Conservation (phyloP, 2,329 filamentous ascomycete genomes). For the Colletotrichum sp. region DNA sequence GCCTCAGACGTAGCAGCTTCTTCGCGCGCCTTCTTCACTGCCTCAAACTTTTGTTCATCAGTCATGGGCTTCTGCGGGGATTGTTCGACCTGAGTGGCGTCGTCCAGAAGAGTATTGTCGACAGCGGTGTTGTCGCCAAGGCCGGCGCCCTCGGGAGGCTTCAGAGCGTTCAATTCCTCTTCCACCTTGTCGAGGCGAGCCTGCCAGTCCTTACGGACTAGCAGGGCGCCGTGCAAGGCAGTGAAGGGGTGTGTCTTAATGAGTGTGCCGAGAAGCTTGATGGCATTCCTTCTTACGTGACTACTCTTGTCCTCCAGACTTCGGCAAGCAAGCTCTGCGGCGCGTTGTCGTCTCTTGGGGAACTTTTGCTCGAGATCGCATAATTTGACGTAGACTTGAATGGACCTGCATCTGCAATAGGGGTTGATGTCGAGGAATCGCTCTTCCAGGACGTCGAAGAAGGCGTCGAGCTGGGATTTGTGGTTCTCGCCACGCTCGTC, state of each 20-base stretch:
- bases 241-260: slow-evolving; percentile 96
- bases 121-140: slow-evolving; percentile 76
- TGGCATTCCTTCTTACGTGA: slow-evolving; percentile 92
- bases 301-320: slow-evolving; percentile 98
- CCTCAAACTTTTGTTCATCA: slow-evolving; percentile 77
- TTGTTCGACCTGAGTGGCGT: slow-evolving; percentile 78
- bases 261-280: slow-evolving; percentile 86
- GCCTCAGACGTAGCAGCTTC: slow-evolving; percentile 89
- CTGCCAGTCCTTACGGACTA: slow-evolving; percentile 86
- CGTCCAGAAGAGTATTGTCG: slow-evolving; percentile 81
- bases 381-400: slow-evolving; percentile 91
- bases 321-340: slow-evolving; percentile 83
- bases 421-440: slow-evolving; percentile 96
- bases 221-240: slow-evolving; percentile 85
- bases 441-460: slow-evolving; percentile 96
- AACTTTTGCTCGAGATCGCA: slow-evolving; percentile 97
- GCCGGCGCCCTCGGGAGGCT: slow-evolving; percentile 77
- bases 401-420: slow-evolving; percentile 88
- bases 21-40: slow-evolving; percentile 80
- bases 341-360: slow-evolving; percentile 86
- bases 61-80: slow-evolving; percentile 71
- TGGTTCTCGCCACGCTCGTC: slow-evolving; percentile 91
- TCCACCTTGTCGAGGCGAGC: slow-evolving; percentile 83
- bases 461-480: slow-evolving; percentile 94
- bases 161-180: slow-evolving; percentile 78